A percentile compares a stretch with the other conserved stretches of the same genome.
Evolutionary conservation across 768 basidiomycete species (phyloP).

Genomic region (Pluteus cervinus): DNA sequence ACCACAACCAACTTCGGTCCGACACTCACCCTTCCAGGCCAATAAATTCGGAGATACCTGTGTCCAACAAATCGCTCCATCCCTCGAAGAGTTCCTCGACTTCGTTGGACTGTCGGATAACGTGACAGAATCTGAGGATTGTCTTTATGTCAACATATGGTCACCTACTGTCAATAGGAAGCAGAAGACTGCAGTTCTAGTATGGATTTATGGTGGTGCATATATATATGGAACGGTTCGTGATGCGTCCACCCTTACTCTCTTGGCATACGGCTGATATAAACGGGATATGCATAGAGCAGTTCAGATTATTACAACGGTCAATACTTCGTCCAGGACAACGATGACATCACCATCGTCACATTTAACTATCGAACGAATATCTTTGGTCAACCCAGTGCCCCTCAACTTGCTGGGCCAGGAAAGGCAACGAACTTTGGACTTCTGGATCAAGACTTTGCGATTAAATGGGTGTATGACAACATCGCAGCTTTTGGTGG

Average conservation of each 20-base stretch:
- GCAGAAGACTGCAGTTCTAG: slow-evolving; percentile 28
- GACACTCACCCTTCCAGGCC: slow-evolving; percentile 15
- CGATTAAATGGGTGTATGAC: slow-evolving; percentile 40
- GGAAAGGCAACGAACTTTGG: slow-evolving; percentile 30
- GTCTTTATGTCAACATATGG: slow-evolving; percentile 34
- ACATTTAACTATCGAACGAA: slow-evolving; percentile 33
- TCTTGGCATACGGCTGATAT: background rate
- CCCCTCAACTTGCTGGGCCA: slow-evolving; percentile 25
- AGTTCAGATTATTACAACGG: slow-evolving; percentile 22
- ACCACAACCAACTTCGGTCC: slow-evolving; percentile 17
- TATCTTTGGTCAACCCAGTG: slow-evolving; percentile 33
- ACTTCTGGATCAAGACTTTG: slow-evolving; percentile 31
- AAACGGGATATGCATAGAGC: slow-evolving; percentile 14
- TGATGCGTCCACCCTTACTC: background rate
- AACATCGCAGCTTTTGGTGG: slow-evolving; percentile 43
- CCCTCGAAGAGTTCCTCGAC: slow-evolving; percentile 16
- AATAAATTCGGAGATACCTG: slow-evolving; percentile 25
- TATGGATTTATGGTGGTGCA: slow-evolving; percentile 33
- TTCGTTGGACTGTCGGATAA: slow-evolving; percentile 17
- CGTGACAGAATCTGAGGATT: slow-evolving; percentile 28
- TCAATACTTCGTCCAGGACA: slow-evolving; percentile 22
- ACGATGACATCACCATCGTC: slow-evolving; percentile 29
- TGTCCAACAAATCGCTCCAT: slow-evolving; percentile 15
- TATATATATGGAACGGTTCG: slow-evolving; percentile 30
- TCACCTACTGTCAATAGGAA: slow-evolving; percentile 23